phyloP scores from a whole-genome alignment of 306 rosid species.

The Pyrus communis region DNA sequence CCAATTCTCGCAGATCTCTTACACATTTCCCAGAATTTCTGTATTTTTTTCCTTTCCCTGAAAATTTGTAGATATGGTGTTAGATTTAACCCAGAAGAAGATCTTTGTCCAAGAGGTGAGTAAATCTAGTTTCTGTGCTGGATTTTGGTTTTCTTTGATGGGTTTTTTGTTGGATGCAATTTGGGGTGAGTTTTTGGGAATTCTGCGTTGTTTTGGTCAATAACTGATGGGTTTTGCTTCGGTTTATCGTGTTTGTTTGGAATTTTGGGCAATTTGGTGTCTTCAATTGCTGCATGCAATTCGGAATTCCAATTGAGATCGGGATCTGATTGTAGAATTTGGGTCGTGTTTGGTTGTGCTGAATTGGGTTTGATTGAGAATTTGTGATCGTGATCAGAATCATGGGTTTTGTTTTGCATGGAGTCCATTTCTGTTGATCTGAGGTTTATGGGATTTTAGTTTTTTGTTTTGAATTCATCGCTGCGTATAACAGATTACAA shows the following conservation, averaged over 20 bases:
- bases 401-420: neutral
- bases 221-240: constrained; percentile 19
- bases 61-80: constrained; percentile 22
- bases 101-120: constrained; percentile 44
- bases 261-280: constrained; percentile 10
- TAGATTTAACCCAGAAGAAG: constrained; percentile 6
- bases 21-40: constrained; percentile 9
- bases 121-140: constrained; percentile 9
- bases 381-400: neutral
- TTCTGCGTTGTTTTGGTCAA: constrained; percentile 14
- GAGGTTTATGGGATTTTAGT: neutral
- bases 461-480: neutral
- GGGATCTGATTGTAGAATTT: constrained; percentile 32
- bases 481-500: neutral
- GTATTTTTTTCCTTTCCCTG: neutral
- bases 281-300: neutral
- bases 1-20: constrained; percentile 26
- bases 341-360: constrained; percentile 5
- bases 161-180: neutral
- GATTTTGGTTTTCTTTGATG: constrained; percentile 1
- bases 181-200: constrained; percentile 6
- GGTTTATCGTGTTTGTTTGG: constrained; percentile 6
- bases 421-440: constrained; percentile 3
- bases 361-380: neutral
- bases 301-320: constrained; percentile 16